Evolutionary conservation across 805 yeast genomes (phyloP).

Genomic region (Saturnispora sekii): DNA sequence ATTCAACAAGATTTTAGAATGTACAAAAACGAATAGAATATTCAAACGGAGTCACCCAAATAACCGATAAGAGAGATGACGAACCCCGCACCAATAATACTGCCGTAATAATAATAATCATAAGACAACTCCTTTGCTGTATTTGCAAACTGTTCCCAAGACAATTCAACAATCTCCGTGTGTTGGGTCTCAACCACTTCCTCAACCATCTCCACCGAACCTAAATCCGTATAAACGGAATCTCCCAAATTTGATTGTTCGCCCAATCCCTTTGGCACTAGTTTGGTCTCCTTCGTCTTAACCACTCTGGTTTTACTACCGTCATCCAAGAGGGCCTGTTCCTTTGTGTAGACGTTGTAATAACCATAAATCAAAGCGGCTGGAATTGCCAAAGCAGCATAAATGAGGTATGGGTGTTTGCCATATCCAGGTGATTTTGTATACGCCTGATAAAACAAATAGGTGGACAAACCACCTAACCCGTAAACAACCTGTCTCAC

Average conservation of each 20-base stretch:
- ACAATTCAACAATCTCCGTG: constrained; percentile 25
- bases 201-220: constrained; percentile 22
- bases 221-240: constrained; percentile 36
- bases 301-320: constrained; percentile 8
- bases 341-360: constrained; percentile 20
- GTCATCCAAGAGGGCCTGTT: constrained; percentile 14
- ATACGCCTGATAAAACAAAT: constrained; percentile 47
- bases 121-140: constrained; percentile 28
- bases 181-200: constrained; percentile 29
- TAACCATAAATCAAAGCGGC: constrained; percentile 27
- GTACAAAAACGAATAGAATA: neutral
- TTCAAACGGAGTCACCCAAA: constrained; percentile 36
- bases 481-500: constrained; percentile 18
- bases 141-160: constrained; percentile 27
- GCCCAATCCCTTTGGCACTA: constrained; percentile 11
- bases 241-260: constrained; percentile 35
- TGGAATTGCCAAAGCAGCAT: constrained; percentile 50
- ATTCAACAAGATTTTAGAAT: neutral
- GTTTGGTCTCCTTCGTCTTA: constrained; percentile 16
- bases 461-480: constrained; percentile 41
- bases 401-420: constrained; percentile 67
- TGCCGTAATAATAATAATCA: constrained; percentile 33
- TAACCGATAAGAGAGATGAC: constrained; percentile 45
- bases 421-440: constrained; percentile 42
- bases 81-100: constrained; percentile 36